phyloP scores from a whole-genome alignment of 306 rosid species.

The Cucurbita moschata region DNA sequence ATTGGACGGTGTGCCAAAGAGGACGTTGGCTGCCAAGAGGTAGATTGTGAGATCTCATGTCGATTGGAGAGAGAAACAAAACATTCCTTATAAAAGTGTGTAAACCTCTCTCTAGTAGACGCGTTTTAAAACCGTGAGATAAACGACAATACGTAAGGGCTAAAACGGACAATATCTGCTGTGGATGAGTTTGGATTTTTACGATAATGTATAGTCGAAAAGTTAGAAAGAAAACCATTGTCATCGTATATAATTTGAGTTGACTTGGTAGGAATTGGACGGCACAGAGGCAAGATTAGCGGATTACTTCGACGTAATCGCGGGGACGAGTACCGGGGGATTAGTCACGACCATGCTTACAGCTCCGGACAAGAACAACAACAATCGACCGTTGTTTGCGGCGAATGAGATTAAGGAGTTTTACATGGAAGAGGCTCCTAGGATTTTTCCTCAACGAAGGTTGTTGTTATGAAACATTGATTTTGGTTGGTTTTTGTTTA shows the following conservation, averaged over 20 bases:
- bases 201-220: too few species aligned
- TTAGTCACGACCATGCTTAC: constrained; percentile 10
- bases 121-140: too few species aligned
- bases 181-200: too few species aligned
- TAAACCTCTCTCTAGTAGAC: too few species aligned
- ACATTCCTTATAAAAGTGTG: too few species aligned
- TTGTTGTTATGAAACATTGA: neutral
- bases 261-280: neutral
- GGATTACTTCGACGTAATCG: constrained; percentile 14
- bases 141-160: too few species aligned
- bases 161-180: too few species aligned
- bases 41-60: too few species aligned
- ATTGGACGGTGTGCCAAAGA: too few species aligned
- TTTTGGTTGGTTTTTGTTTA: neutral
- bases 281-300: neutral
- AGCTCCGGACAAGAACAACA: constrained; percentile 6
- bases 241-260: neutral
- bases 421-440: constrained; percentile 6
- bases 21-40: too few species aligned
- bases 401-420: constrained; percentile 9
- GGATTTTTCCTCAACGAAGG: constrained; percentile 7
- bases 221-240: too few species aligned
- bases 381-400: neutral
- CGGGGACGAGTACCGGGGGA: constrained; percentile 15
- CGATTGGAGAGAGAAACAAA: too few species aligned